Evolutionary conservation across 805 yeast genomes (phyloP).

Genomic region (Starmera quercuum): DNA sequence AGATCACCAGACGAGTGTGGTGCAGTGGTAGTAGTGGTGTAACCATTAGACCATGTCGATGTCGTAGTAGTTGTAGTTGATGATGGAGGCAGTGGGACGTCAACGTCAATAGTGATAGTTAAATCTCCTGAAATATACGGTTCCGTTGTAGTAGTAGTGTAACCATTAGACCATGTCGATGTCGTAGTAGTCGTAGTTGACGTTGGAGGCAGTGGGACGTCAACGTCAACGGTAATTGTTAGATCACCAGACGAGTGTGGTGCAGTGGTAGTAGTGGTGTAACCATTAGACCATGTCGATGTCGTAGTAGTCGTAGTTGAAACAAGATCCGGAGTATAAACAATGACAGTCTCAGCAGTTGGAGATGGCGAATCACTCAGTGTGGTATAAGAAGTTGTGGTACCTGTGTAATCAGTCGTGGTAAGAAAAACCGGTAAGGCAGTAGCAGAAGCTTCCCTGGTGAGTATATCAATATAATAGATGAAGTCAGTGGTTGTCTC

Average conservation of each 20-base stretch:
- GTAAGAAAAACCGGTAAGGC: slow-evolving; percentile 8
- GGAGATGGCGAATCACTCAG: slow-evolving; percentile 5
- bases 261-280: slow-evolving; percentile 1
- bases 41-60: slow-evolving; percentile 1
- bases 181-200: slow-evolving; percentile 4
- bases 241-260: slow-evolving; percentile 2
- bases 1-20: background rate
- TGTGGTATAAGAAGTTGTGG: slow-evolving; percentile 12
- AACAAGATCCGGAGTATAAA: slow-evolving; percentile 7
- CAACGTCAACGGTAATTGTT: slow-evolving; percentile 3
- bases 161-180: slow-evolving; percentile 1
- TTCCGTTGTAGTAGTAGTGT: slow-evolving; percentile 2
- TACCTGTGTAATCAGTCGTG: slow-evolving; percentile 12
- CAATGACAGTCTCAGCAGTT: slow-evolving; percentile 13
- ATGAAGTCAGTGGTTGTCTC: slow-evolving; percentile 1
- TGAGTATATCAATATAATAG: slow-evolving; percentile 3
- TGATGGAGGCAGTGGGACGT: slow-evolving; percentile 2
- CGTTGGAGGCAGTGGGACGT: slow-evolving; percentile 2
- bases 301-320: slow-evolving; percentile 6
- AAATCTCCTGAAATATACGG: background rate
- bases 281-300: background rate
- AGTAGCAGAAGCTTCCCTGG: slow-evolving; percentile 14
- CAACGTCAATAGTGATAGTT: slow-evolving; percentile 2
- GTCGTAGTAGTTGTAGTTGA: slow-evolving; percentile 4
- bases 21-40: slow-evolving; percentile 2